phyloP scores from a whole-genome alignment of 1,139 yeast genomes.

The Suhomyces yuchorum region DNA sequence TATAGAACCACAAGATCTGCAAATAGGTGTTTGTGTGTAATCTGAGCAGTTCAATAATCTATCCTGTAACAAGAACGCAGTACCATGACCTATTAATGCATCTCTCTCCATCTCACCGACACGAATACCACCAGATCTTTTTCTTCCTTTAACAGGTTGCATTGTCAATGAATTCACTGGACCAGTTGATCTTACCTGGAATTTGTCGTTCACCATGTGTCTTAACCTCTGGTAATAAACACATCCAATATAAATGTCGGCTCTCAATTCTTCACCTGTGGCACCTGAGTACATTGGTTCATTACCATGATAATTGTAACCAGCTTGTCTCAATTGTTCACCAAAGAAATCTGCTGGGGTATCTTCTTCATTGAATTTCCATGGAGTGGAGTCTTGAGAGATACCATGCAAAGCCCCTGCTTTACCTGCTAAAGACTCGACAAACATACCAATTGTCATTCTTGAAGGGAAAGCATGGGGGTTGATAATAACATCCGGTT shows the following conservation, averaged over 20 bases:
- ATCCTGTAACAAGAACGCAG: conserved; percentile 94
- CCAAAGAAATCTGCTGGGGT: conserved; percentile 98
- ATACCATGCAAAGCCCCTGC: conserved; percentile 98
- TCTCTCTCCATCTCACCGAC: conserved; percentile 99
- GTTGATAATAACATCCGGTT: conserved; percentile 95
- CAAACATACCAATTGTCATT: conserved; percentile 99
- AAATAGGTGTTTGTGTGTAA: conserved; percentile 86
- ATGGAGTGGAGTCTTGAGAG: conserved; percentile 97
- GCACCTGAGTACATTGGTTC: conserved; percentile 99
- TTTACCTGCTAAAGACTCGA: conserved; percentile 95
- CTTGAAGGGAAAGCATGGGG: conserved; percentile 99
- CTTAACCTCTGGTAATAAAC: conserved; percentile 97
- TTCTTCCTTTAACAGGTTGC: conserved; percentile 99
- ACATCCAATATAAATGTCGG: conserved; percentile 93
- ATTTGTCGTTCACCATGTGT: conserved; percentile 99
- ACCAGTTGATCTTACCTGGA: conserved; percentile 98
- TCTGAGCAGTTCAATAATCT: conserved; percentile 94
- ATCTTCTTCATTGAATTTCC: conserved; percentile 87
- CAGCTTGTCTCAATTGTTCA: conserved; percentile 82
- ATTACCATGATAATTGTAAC: conserved; percentile 96
- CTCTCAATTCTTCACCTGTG: conserved; percentile 96
- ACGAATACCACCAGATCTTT: conserved; percentile 99
- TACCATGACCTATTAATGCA: conserved; percentile 97
- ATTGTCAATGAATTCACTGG: conserved; percentile 95
- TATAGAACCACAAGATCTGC: conserved; percentile 92